Base-by-base conservation (phyloP, 768 basidiomycete genomes). In the Hypholoma sublateritium region DNA sequence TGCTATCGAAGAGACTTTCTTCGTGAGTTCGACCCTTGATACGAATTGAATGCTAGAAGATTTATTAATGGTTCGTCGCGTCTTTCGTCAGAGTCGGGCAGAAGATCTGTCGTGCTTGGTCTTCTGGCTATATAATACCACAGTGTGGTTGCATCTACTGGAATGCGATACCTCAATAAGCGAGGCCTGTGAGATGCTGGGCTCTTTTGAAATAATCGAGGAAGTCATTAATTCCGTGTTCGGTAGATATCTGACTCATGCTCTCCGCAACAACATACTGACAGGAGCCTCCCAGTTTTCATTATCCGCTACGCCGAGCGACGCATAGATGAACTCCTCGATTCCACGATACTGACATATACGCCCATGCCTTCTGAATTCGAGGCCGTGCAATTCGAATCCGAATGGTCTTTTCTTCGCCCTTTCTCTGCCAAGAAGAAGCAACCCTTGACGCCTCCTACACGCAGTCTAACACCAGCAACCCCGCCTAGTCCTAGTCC, bases 71-170 rank as follows among this genome's bases (percentile, higher is more conserved):
- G 19, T 37, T 58, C 25, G 50, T 48, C 50, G 14, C 50, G 24
- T 14, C 50, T 47, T 47, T 66, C 53, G 16, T 19, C 46, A 98
- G 95, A 86, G 75, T 65, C 86, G 84, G 59, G 81, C 90, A 19
- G 94, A 97, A 62, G 92, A 98, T 68, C 72, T 97, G 28, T 86
- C 91, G 4, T 87, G 85, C 66, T 79, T 96, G 22, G 81, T 95
- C 34, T 98, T 98, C 71, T 99, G 97, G 95, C 74, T 96, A 45
- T 92, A 94, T 73, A 99, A 99, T 70, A 82, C 86, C 17, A 93
- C 91, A 9, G 72, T 94, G 25, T 90, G 96, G 82, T 80, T 98
- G 14, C 93, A 98, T 74, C 83, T 98, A 47, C 80, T 99, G 74
- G 85, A 89, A 56, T 93, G 91, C 66, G 92, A 94, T 69, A 82